phyloP scores from a whole-genome alignment of 257 asterid genomes.

The Nicotiana sylvestris region DNA sequence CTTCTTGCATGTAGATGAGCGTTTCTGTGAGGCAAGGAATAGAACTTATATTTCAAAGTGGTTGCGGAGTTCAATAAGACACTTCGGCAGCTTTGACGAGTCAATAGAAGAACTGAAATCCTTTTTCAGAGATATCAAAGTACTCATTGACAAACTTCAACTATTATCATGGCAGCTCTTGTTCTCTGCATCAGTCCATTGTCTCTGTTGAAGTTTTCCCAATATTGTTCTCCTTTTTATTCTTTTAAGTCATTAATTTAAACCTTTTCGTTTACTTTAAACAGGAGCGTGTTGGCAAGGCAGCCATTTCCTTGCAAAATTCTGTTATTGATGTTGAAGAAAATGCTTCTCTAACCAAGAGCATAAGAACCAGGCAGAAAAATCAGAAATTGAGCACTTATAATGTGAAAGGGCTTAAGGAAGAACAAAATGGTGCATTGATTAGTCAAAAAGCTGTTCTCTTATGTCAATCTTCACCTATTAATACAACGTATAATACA shows the following conservation, averaged over 20 bases:
- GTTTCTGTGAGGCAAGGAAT: constrained; percentile 74
- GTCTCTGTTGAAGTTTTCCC: background rate
- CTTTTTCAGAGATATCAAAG: constrained; percentile 79
- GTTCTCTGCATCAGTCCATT: background rate
- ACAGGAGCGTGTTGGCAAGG: constrained; percentile 55
- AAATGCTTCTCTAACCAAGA: constrained; percentile 27
- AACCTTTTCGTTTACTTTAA: constrained; percentile 9
- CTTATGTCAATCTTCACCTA: constrained; percentile 26
- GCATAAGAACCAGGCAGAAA: constrained; percentile 25
- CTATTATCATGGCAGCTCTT: constrained; percentile 1
- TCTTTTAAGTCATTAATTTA: constrained; percentile 1
- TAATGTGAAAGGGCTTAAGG: constrained; percentile 20
- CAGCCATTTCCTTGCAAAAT: constrained; percentile 30
- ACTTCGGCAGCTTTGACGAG: constrained; percentile 55
- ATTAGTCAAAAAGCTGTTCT: constrained; percentile 27
- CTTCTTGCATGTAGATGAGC: constrained; percentile 66
- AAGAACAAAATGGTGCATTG: constrained; percentile 27
- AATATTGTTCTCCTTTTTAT: background rate
- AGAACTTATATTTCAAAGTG: constrained; percentile 81
- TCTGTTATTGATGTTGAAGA: constrained; percentile 32
- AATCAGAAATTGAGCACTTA: constrained; percentile 28
- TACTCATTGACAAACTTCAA: constrained; percentile 18
- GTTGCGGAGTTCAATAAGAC: constrained; percentile 82
- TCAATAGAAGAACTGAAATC: constrained; percentile 63
- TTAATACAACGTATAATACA: constrained; percentile 25